A percentile compares a stretch with the other conserved stretches of the same genome.
These are phyloP conservation scores for Hylodesmum podocarpum DNA, from an alignment of 306 rosid genomes.

Conservation along the genomic window DNA sequence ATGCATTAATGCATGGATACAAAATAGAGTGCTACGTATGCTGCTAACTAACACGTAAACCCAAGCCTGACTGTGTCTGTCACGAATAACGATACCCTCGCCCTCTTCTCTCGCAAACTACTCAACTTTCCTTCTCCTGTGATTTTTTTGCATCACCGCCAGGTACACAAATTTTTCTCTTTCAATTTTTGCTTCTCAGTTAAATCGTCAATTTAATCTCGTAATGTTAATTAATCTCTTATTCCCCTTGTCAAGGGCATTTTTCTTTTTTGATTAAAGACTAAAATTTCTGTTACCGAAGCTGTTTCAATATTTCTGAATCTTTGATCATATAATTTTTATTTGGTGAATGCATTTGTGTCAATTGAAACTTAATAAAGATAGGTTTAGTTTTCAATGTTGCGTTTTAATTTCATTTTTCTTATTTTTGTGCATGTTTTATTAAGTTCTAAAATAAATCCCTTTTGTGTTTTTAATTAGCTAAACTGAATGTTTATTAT, in stretches of 20 bases:
- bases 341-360: neutral
- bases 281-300: neutral
- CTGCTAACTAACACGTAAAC: neutral
- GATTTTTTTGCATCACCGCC: neutral
- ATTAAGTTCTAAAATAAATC: neutral
- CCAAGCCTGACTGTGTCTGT: neutral
- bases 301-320: neutral
- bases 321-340: neutral
- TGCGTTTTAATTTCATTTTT: neutral
- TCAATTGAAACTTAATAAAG: neutral
- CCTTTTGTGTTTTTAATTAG: neutral
- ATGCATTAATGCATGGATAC: slow-evolving; percentile 8
- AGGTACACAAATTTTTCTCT: neutral
- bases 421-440: neutral
- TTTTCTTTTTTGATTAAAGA: no score
- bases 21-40: neutral
- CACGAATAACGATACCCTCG: neutral
- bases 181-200: neutral
- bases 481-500: neutral
- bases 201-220: neutral
- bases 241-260: no score
- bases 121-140: neutral
- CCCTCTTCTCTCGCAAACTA: neutral
- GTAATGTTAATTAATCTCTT: no score
- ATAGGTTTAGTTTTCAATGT: neutral